Conservation (phyloP, 768 basidiomycete genomes). For the Leccinellum rugosiceps region DNA sequence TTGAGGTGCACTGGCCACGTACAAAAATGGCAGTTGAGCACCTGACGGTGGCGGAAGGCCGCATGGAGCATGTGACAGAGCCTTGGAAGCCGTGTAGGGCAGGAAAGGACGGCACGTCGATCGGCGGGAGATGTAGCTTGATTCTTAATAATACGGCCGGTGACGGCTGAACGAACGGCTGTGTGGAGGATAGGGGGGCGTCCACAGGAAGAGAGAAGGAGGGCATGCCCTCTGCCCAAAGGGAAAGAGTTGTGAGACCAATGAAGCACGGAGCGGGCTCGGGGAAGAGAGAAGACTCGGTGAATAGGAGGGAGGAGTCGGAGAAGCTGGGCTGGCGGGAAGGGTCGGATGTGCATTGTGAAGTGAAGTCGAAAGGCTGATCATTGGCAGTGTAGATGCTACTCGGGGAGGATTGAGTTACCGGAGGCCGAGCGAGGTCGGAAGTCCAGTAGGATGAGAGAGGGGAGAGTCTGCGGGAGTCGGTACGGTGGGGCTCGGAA, state of each 20-base stretch:
- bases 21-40: conserved; percentile 62
- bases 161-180: conserved; percentile 34
- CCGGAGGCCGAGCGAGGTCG: conserved; percentile 24
- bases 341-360: conserved; percentile 25
- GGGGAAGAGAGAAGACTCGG: conserved; percentile 26
- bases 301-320: conserved; percentile 30
- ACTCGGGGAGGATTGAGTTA: conserved; percentile 25
- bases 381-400: conserved; percentile 24
- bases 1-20: conserved; percentile 47
- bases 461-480: conserved; percentile 32
- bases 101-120: conserved; percentile 50
- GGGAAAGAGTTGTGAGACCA: conserved; percentile 40
- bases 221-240: conserved; percentile 70
- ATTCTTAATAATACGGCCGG: conserved; percentile 51
- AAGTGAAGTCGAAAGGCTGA: conserved; percentile 12
- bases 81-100: conserved; percentile 64
- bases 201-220: conserved; percentile 59
- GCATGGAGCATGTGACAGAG: conserved; percentile 49
- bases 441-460: conserved; percentile 30
- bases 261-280: conserved; percentile 33
- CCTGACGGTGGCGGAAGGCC: conserved; percentile 54
- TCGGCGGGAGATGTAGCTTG: conserved; percentile 53
- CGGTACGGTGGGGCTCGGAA: conserved; percentile 27
- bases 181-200: conserved; percentile 41
- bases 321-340: conserved; percentile 21